A percentile compares a stretch with the other conserved stretches of the same genome.
Conservation (phyloP, 805 yeast species). For the Cyberlindnera subsufficiens region DNA sequence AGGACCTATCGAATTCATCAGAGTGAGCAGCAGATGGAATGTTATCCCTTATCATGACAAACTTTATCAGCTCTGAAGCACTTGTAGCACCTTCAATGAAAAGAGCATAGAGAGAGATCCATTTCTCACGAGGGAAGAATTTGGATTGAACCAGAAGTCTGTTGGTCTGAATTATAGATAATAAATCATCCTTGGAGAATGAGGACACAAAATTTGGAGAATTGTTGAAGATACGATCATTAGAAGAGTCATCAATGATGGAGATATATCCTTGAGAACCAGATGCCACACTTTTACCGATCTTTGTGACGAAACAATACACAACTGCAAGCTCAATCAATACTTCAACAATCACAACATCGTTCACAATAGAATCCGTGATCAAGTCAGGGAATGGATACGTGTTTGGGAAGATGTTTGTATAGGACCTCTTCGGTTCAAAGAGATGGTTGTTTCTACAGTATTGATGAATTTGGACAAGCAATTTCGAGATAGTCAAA, state of each 20-base stretch:
- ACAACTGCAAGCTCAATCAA: constrained; percentile 63
- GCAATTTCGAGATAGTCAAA: constrained; percentile 47
- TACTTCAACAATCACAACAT: constrained; percentile 64
- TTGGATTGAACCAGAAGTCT: constrained; percentile 46
- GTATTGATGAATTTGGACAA: constrained; percentile 47
- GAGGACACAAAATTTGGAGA: constrained; percentile 34
- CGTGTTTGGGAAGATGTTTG: constrained; percentile 59
- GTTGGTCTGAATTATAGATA: constrained; percentile 40
- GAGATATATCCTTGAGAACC: constrained; percentile 17
- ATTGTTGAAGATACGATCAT: constrained; percentile 36
- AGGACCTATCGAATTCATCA: constrained; percentile 47
- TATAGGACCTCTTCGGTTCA: constrained; percentile 58
- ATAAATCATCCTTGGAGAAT: constrained; percentile 36
- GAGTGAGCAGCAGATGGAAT: constrained; percentile 45
- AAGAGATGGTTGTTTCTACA: constrained; percentile 34
- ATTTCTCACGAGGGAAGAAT: constrained; percentile 61
- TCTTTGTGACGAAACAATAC: constrained; percentile 48
- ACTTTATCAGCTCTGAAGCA: constrained; percentile 47
- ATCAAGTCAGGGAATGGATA: constrained; percentile 62
- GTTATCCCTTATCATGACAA: constrained; percentile 41
- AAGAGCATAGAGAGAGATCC: constrained; percentile 65
- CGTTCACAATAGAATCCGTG: constrained; percentile 69
- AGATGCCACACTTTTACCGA: constrained; percentile 33
- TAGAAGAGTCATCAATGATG: constrained; percentile 31
- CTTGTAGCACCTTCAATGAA: constrained; percentile 50